Evolutionary conservation across 768 basidiomycete genomes (phyloP).

Genomic region (Solioccasus polychromus): DNA sequence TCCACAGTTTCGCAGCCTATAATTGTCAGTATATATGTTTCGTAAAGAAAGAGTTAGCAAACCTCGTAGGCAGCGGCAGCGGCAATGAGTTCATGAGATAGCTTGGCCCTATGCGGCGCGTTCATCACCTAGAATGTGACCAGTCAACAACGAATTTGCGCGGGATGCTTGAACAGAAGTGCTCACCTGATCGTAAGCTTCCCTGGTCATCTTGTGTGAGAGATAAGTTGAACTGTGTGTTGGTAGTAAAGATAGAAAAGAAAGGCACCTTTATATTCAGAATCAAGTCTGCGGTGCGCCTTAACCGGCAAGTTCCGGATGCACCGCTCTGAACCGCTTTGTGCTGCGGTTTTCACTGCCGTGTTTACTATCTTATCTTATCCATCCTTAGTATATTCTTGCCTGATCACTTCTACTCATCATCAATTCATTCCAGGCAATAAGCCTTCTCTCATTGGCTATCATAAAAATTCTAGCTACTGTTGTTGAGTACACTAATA

Average conservation of each 20-base stretch:
- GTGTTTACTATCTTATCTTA: not conserved
- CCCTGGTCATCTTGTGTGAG: constrained; percentile 10
- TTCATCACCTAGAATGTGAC: constrained; percentile 38
- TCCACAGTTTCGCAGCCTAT: constrained; percentile 63
- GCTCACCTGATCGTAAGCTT: constrained; percentile 22
- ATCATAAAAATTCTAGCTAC: no score
- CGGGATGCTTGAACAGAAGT: not conserved
- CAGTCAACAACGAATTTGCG: not conserved
- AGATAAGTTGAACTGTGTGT: not conserved
- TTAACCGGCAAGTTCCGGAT: no score
- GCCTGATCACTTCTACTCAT: not conserved
- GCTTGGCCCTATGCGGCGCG: constrained; percentile 51
- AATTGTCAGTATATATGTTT: not conserved
- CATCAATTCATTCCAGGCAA: no score
- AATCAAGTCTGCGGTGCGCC: no score
- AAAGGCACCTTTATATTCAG: constrained; percentile 16
- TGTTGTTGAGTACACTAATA: no score
- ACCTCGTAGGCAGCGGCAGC: constrained; percentile 68
- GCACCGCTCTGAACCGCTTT: constrained; percentile 8
- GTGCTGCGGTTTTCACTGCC: not conserved
- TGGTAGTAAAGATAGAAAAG: constrained; percentile 11
- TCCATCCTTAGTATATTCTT: not conserved
- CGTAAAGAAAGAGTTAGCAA: not conserved
- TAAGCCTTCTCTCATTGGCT: no score
- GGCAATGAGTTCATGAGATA: constrained; percentile 67